Evolutionary conservation across 306 rosid species (phyloP).

Genomic region (Potentilla sterilis): DNA sequence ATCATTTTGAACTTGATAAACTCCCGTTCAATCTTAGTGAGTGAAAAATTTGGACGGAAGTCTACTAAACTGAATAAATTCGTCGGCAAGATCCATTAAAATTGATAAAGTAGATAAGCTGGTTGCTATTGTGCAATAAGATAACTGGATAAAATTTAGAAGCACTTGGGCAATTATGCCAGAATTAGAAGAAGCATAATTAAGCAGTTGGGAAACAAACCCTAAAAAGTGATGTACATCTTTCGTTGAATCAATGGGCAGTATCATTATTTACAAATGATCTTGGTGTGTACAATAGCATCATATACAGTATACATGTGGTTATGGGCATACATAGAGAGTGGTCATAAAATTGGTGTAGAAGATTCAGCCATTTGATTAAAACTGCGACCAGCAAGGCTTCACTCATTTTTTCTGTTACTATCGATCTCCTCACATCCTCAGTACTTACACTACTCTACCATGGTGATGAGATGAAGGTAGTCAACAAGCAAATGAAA

Average conservation of each 20-base stretch:
- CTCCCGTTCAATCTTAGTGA: not conserved
- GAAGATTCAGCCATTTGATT: slow-evolving; percentile 48
- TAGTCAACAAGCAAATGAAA: slow-evolving; percentile 73
- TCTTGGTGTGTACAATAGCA: not conserved
- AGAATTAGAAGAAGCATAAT: not conserved
- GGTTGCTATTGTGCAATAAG: not conserved
- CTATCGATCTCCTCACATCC: slow-evolving; percentile 37
- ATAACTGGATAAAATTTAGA: not conserved
- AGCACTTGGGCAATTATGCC: not conserved
- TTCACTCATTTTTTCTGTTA: slow-evolving; percentile 66
- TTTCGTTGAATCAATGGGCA: not conserved
- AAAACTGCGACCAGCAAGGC: slow-evolving; percentile 48
- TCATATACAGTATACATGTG: not conserved
- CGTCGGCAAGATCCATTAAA: not conserved
- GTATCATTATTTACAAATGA: not conserved
- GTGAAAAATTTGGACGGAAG: not conserved
- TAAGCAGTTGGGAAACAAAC: not conserved
- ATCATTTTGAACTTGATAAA: not conserved
- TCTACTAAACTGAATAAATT: not conserved
- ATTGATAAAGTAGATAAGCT: not conserved
- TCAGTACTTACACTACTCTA: slow-evolving; percentile 36
- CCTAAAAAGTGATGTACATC: not conserved
- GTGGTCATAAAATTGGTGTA: not conserved
- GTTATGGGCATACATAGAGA: slow-evolving; percentile 18
- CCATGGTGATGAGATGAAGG: slow-evolving; percentile 26